Percentiles rank a stretch among this genome's conserved stretches.
Conservation (phyloP, 495 filamentous ascomycete species). For the Aspergillus olivimuriae region DNA sequence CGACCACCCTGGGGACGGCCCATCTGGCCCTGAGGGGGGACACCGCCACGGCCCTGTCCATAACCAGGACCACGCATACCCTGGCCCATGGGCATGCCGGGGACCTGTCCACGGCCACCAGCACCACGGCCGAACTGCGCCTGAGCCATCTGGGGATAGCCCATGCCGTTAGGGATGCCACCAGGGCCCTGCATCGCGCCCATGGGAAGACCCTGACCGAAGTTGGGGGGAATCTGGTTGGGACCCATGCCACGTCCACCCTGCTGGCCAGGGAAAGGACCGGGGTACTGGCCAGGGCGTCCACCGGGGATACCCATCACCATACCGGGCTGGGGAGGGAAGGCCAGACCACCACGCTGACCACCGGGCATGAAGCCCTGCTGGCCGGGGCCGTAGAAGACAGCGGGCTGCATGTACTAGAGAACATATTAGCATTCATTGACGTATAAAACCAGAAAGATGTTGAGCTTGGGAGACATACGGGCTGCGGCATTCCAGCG, state of each 20-base stretch:
- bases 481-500: conserved; percentile 84
- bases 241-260: conserved; percentile 75
- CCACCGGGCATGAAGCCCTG: conserved; percentile 71
- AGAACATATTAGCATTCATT: conserved; percentile 10
- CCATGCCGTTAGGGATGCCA: conserved; percentile 49
- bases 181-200: conserved; percentile 60
- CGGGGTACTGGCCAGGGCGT: conserved; percentile 78
- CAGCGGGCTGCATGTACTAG: conserved; percentile 68
- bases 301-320: conserved; percentile 75
- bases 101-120: conserved; percentile 69
- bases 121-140: conserved; percentile 62
- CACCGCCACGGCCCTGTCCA: conserved; percentile 43
- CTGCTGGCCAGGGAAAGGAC: conserved; percentile 70
- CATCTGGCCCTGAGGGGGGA: conserved; percentile 42
- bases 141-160: conserved; percentile 56
- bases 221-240: conserved; percentile 72
- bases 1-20: conserved; percentile 41
- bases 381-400: conserved; percentile 84
- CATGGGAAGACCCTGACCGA: conserved; percentile 72
- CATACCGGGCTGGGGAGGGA: conserved; percentile 75
- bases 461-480: conserved; percentile 21
- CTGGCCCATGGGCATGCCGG: conserved; percentile 60
- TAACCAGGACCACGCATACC: conserved; percentile 65
- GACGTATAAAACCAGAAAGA: conserved; percentile 1
- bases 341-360: conserved; percentile 75